Evolutionary conservation across 805 yeast species (phyloP), one percentile per base, ranked within the genome.

Genomic region (Metschnikowia chrysomelidarum): DNA sequence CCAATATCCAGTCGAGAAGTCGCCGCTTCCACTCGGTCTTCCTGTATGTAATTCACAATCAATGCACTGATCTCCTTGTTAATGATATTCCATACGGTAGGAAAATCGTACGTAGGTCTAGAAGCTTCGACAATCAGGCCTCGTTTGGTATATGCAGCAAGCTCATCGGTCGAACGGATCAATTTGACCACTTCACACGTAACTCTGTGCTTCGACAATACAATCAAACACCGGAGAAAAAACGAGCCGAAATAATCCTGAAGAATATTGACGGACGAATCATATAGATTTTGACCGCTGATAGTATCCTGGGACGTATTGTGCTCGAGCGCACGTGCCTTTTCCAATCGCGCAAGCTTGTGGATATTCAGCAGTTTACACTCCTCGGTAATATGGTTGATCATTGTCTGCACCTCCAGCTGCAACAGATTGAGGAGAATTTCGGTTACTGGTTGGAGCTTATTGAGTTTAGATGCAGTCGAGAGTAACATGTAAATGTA

Each of bases 201-300:
- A 2, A 82, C 79, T 19, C 82, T 68, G 52, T 86, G 88, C 16
- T 76, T 73, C 60, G 86, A 93, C 13, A 87, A 58, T 4, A 84
- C 77, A 16, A 78, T 69, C 25, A 81, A 59, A 34, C 78, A 57
- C 53, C 78, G 80, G 19, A 76, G 64, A 50, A 83, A 87, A n/a
- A 87, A 67, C 7, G 78, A 69, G 57, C 84, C 77, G 44, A 84
- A 82, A 25, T 87, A 69, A 43, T 86, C 87, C 44, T 80, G 77
- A 20, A 88, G 60, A 1, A 86, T 70, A 0, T 72, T 56, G 0
- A 79, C 73, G 9, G 76, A 57, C 8, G 70, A 64, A 40, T 78
- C 82, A 40, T 71, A 69, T 34, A 67, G 57, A 20, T 46, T 47
- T 23, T 40, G 50, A n/a, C 49, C 58, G 5, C 58, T 56, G 19